Evolutionary conservation across 176 grass and related monocot genomes (phyloP).

Genomic region (Saccharum spontaneum): DNA sequence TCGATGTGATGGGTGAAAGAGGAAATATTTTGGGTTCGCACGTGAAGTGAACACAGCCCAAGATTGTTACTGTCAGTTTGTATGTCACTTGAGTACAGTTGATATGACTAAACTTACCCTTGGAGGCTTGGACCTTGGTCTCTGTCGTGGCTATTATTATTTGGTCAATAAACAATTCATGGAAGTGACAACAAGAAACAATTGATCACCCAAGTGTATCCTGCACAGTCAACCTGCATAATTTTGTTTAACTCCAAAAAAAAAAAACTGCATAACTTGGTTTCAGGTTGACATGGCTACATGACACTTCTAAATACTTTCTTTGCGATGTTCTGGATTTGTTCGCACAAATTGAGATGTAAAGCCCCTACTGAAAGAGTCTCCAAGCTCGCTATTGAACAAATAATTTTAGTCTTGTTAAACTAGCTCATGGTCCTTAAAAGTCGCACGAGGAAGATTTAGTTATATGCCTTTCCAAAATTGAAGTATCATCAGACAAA

Average conservation of each 20-base stretch:
- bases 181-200: constrained; percentile 7
- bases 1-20: too few species aligned
- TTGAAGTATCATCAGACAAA: neutral
- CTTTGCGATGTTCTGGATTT: neutral
- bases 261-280: neutral
- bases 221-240: constrained; percentile 14
- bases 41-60: too few species aligned
- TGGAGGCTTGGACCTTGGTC: neutral
- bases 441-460: neutral
- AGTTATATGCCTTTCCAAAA: neutral
- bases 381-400: neutral
- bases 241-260: neutral
- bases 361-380: neutral
- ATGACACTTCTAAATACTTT: neutral
- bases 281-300: neutral
- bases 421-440: neutral
- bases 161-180: neutral
- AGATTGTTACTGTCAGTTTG: neutral
- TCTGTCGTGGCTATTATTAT: constrained; percentile 11
- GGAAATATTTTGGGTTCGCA: too few species aligned
- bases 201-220: neutral
- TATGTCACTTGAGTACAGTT: constrained; percentile 12
- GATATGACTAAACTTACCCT: neutral
- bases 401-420: neutral
- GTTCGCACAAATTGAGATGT: too few species aligned